Evolutionary conservation across 2,329 filamentous ascomycete species (phyloP), one percentile per base, ranked within the genome.

Genomic region (Hymenoscyphus repandus): DNA sequence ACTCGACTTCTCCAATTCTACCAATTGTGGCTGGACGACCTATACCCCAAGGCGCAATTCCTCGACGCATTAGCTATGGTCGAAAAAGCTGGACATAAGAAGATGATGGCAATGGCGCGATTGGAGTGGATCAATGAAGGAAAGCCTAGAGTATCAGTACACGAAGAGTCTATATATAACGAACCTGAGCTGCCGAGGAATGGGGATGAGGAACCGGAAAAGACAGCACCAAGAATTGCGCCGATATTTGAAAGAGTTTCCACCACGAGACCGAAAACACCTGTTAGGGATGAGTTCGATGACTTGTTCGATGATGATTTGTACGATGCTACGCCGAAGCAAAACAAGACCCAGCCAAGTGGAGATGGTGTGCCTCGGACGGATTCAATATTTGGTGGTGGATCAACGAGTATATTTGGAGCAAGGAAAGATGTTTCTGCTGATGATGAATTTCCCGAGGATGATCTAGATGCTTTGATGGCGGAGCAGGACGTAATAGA

Each of bases 21-120:
- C 66, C 93, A 97, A 67, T 70, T 96, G 50, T 99, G 93, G 93
- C 85, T 99, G 1, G 92, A 99, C 69, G 90, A 96, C 64, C 75
- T 99, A 11, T 99, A 91, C 64, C 93, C 93, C 11, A 90, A 95
- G 64, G 93, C 92, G 5, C 92, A 90, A 64, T 99, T 99, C 64
- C 79, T 88, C 43, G 93, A 99, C 63, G 93, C 88, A 2, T 74
- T 97, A 6, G 73, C 78, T 36, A 96, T 97, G 74, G 88, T 97
- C 2, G 93, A 99, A 68, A 96, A 95, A 70, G 76, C 90, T 0
- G 93, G 93, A 1, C 93, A 96, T 69, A 89, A 86, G 61, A 91
- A 88, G 65, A 75, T 77, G 12, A 78, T 97, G 66, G 80, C 88
- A 57, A 78, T 81, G 31, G 86, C 85, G 70, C 78, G 92, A 53